phyloP scores from a whole-genome alignment of 2,329 filamentous ascomycete genomes.

The Gremmenia infestans region DNA sequence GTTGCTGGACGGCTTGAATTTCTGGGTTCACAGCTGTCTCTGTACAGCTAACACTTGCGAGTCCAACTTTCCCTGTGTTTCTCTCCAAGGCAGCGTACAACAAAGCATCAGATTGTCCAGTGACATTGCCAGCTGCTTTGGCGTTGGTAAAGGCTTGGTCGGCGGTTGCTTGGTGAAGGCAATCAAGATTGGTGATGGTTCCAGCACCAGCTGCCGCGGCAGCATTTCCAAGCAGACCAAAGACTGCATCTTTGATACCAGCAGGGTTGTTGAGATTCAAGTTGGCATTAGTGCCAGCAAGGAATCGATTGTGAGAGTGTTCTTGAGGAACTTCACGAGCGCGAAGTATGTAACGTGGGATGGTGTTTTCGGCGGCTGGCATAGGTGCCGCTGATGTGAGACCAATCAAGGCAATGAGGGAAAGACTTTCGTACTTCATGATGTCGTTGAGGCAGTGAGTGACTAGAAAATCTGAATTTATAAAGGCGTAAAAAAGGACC shows the following conservation, averaged over 20 bases:
- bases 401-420: constrained; percentile 28
- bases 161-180: constrained; percentile 53
- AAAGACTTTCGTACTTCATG: constrained; percentile 32
- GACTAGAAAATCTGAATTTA: constrained; percentile 1
- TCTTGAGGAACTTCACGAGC: constrained; percentile 52
- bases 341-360: constrained; percentile 28
- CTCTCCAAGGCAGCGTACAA: constrained; percentile 52
- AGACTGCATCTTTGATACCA: constrained; percentile 44
- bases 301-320: constrained; percentile 48
- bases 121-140: constrained; percentile 48
- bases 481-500: constrained; percentile 25
- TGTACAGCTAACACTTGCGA: constrained; percentile 52
- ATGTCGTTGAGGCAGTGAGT: constrained; percentile 18
- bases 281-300: constrained; percentile 40
- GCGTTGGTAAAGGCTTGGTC: constrained; percentile 59
- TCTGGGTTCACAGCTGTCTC: constrained; percentile 58
- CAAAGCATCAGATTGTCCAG: constrained; percentile 48
- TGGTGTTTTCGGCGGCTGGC: constrained; percentile 21
- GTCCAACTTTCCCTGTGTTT: constrained; percentile 54
- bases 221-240: constrained; percentile 47
- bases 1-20: constrained; percentile 58
- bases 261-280: constrained; percentile 46
- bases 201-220: constrained; percentile 46
- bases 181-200: constrained; percentile 47
- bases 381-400: constrained; percentile 28